Base-by-base conservation (phyloP, 2,329 filamentous ascomycete species). In the Colletotrichum simmondsii region DNA sequence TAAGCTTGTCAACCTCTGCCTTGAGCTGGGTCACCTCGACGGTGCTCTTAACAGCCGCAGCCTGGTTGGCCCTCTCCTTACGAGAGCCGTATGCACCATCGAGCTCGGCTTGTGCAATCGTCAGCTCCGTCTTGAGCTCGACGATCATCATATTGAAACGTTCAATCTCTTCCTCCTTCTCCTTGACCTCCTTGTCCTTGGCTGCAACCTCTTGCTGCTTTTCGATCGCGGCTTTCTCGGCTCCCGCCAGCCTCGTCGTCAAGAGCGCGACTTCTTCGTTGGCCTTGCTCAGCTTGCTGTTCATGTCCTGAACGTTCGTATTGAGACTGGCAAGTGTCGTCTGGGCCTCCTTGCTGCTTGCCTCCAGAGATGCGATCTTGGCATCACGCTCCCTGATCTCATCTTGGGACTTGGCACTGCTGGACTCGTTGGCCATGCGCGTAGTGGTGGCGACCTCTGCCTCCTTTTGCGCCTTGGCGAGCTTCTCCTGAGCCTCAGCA, bases 81-180 rank as follows among this genome's bases (percentile, higher is more conserved):
- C 89, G 87, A 70, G 87, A 87, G 70, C 89, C 89, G 78, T 91
- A 91, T 30, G 89, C 89, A 69, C 88, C 88, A 75, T 92, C 90
- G 35, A 92, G 85, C 80, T 92, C 90, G 22, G 90, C 90, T 77
- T 89, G 87, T 63, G 88, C 87, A 76, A 91, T 87, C 58, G 89
- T 90, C 72, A 90, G 83, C 77, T 91, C 89, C 65, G 89, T 91
- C 85, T 91, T 91, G 78, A 89, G 84, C 81, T 91, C 88, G 42
- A 88, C 86, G 67, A 90, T 79, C 77, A 86, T 85, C 77, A 85
- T 82, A 79, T 87, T 88, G 65, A 88, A 82, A 67, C 82, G 80
- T 63, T 89, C 87, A 46, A 89, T 77, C 73, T 89, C 86, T 59
- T 85, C 83, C 66, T 89, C 86, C 80, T 87, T 87, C 73, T 83